A percentile compares a stretch with the other conserved stretches of the same genome.
Evolutionary conservation across 75 land plant species (phyloP).

Genomic region (Larix kaempferi): DNA sequence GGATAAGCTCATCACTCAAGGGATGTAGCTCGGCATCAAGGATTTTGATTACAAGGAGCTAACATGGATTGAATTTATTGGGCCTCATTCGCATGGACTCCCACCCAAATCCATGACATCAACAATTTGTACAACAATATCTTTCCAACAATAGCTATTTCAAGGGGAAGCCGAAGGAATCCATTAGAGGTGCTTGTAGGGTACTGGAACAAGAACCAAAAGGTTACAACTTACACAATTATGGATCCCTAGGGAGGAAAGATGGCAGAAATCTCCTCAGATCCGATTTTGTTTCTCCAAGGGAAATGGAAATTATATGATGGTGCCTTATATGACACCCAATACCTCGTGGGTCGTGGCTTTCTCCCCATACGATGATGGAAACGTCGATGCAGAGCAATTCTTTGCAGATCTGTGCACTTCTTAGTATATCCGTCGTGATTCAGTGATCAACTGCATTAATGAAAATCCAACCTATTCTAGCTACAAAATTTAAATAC

Average conservation of each 20-base stretch:
- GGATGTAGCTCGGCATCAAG: too few species aligned
- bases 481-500: too few species aligned
- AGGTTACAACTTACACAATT: conserved; percentile 14
- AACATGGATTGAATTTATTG: conserved; percentile 26
- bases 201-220: conserved; percentile 9
- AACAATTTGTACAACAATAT: conserved; percentile 7
- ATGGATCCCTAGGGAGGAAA: conserved; percentile 28
- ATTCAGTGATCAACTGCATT: too few species aligned
- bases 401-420: too few species aligned
- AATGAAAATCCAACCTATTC: too few species aligned
- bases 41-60: conserved; percentile 12
- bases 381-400: too few species aligned
- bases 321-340: too few species aligned
- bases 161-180: conserved; percentile 7
- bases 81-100: neutral
- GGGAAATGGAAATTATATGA: conserved; percentile 19
- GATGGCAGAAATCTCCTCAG: neutral
- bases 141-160: conserved; percentile 13
- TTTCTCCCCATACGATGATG: too few species aligned
- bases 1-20: too few species aligned
- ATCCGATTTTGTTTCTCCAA: conserved; percentile 21
- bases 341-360: too few species aligned
- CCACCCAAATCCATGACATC: neutral
- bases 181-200: neutral
- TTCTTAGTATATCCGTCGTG: too few species aligned